These are phyloP conservation scores for Zygosaccharomyces pseudobailii DNA, from an alignment of 1,139 yeast genomes.

Conservation along the genomic window DNA sequence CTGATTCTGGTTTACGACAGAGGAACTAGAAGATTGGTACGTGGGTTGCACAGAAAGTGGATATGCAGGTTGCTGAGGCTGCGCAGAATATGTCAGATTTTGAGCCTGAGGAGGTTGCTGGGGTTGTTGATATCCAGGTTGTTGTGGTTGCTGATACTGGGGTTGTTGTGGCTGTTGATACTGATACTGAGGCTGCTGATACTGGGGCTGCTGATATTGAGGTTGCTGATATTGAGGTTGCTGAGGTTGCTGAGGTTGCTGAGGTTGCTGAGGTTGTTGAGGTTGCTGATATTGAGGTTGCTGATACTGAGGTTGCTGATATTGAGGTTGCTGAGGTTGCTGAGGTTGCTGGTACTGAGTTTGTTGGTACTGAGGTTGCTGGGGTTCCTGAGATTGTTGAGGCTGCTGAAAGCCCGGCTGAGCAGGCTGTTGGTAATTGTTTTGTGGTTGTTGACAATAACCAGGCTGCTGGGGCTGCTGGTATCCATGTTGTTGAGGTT, in stretches of 20 bases:
- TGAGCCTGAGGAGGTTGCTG: background rate
- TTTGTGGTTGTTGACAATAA: no score
- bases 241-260: conserved; percentile 2
- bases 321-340: no score
- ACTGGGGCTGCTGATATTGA: background rate
- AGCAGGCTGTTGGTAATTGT: no score
- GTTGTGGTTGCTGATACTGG: background rate
- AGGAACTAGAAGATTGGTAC: conserved; percentile 2
- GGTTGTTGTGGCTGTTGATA: conserved; percentile 9
- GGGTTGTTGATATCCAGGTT: conserved; percentile 1
- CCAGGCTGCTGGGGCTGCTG: no score
- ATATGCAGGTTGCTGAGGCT: background rate
- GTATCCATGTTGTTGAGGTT: background rate
- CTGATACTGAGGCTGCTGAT: conserved; percentile 12
- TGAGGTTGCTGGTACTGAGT: no score
- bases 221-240: background rate
- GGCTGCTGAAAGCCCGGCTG: no score
- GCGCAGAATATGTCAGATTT: background rate
- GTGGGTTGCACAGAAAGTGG: conserved; percentile 2
- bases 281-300: background rate
- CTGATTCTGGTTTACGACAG: conserved; percentile 1
- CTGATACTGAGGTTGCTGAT: background rate
- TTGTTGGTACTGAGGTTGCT: no score
- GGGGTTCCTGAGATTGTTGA: no score
- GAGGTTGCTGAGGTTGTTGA: conserved; percentile 9